Conservation (phyloP, 2,329 filamentous ascomycete species). For the Clarireedia sp. region DNA sequence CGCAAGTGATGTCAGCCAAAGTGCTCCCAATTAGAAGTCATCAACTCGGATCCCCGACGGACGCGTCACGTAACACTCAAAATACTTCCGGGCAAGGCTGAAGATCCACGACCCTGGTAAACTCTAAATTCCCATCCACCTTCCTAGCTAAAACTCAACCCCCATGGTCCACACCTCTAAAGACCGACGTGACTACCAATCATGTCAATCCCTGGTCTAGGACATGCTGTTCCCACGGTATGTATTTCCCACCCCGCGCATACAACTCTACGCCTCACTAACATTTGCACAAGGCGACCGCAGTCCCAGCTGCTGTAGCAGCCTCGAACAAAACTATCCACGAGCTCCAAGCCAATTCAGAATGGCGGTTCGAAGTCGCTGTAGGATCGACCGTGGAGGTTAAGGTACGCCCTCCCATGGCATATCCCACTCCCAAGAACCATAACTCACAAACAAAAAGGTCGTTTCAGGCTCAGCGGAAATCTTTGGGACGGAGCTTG, state of each 20-base stretch:
- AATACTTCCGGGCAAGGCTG: background rate
- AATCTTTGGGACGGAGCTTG: slow-evolving; percentile 90
- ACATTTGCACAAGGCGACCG: slow-evolving; percentile 19
- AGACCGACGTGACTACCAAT: background rate
- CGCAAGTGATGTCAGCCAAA: background rate
- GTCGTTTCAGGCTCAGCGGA: slow-evolving; percentile 79
- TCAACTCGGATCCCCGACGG: background rate
- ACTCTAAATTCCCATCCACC: background rate
- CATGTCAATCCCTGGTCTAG: slow-evolving; percentile 70
- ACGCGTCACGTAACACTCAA: background rate
- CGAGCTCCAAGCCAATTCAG: slow-evolving; percentile 55
- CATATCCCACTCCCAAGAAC: background rate
- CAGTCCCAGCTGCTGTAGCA: slow-evolving; percentile 28
- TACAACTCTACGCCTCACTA: slow-evolving; percentile 8
- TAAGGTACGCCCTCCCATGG: slow-evolving; percentile 34
- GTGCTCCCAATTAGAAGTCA: background rate
- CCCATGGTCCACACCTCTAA: slow-evolving; percentile 4
- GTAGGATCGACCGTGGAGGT: slow-evolving; percentile 43
- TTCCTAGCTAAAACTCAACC: slow-evolving; percentile 6
- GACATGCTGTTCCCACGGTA: slow-evolving; percentile 56
- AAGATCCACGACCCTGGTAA: background rate
- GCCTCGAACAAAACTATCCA: slow-evolving; percentile 34
- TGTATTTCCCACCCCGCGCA: slow-evolving; percentile 21
- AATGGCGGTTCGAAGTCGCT: slow-evolving; percentile 74
- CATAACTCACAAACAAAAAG: slow-evolving; percentile 35